These are phyloP conservation scores for Martiniozyma asiatica DNA, from an alignment of 1,139 yeast species.

Conservation along the genomic window DNA sequence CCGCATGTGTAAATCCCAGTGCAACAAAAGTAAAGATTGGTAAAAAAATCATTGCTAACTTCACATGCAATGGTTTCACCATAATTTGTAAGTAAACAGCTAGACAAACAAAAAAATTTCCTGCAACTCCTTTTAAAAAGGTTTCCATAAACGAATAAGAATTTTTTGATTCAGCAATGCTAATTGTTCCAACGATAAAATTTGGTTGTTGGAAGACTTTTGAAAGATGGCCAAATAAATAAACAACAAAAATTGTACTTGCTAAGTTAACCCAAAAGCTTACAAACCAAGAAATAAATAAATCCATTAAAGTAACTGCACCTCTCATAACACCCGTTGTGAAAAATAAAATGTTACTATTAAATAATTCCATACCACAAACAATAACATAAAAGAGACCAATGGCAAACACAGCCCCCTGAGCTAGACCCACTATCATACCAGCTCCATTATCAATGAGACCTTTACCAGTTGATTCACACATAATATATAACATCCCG, in stretches of 20 bases:
- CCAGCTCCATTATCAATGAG: conserved; percentile 30
- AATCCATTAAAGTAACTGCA: conserved; percentile 53
- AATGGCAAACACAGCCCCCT: conserved; percentile 51
- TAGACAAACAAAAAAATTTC: conserved; percentile 63
- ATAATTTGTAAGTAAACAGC: conserved; percentile 67
- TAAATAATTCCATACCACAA: conserved; percentile 63
- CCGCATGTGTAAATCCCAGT: conserved; percentile 66
- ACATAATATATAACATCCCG: conserved; percentile 53
- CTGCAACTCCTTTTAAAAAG: conserved; percentile 54
- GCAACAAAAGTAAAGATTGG: conserved; percentile 67
- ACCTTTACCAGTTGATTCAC: conserved; percentile 40
- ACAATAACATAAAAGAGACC: conserved; percentile 65
- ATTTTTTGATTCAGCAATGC: conserved; percentile 36
- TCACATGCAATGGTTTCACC: conserved; percentile 75
- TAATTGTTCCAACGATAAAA: conserved; percentile 35
- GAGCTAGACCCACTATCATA: conserved; percentile 40
- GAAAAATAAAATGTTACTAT: conserved; percentile 60
- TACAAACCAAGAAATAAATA: conserved; percentile 54
- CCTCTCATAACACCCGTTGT: conserved; percentile 56
- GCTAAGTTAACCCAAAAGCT: conserved; percentile 58
- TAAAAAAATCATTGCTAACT: conserved; percentile 46
- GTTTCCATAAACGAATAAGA: conserved; percentile 40
- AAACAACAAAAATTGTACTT: conserved; percentile 53
- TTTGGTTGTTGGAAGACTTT: conserved; percentile 30
- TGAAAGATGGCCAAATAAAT: conserved; percentile 46